phyloP scores from a whole-genome alignment of 164 flowering plant species.

The Magnolia sinica region DNA sequence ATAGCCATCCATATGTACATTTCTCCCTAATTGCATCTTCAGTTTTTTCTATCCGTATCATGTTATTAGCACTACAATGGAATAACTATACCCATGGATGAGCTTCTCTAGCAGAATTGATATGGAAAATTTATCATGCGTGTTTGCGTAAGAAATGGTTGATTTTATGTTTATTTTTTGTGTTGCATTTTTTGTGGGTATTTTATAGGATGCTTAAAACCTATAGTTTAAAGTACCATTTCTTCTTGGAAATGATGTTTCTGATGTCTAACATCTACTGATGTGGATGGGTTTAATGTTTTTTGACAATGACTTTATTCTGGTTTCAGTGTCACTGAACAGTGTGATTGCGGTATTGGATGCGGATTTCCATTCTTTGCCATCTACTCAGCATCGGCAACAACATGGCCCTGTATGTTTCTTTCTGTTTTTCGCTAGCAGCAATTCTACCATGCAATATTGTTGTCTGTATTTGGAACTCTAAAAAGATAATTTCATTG shows the following conservation, averaged over 20 bases:
- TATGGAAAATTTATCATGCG: not conserved
- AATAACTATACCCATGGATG: not conserved
- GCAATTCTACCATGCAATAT: not conserved
- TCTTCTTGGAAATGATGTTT: too few species aligned
- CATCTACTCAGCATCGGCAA: constrained; percentile 83
- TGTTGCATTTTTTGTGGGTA: too few species aligned
- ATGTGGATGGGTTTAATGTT: too few species aligned
- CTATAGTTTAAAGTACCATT: too few species aligned
- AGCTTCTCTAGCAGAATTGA: not conserved
- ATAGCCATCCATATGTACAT: not conserved
- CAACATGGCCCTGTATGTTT: constrained; percentile 94
- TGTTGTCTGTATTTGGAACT: not conserved
- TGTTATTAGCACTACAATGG: not conserved
- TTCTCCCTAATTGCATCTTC: not conserved
- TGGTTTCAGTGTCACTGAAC: constrained; percentile 73
- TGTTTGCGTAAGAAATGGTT: not conserved
- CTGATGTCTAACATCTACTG: too few species aligned
- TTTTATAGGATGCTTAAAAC: too few species aligned
- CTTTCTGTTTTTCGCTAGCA: not conserved
- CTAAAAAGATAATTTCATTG: not conserved
- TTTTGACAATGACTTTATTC: not conserved
- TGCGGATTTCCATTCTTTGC: constrained; percentile 98
- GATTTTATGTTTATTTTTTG: too few species aligned
- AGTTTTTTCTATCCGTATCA: not conserved
- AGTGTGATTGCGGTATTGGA: constrained; percentile 96